Conservation (phyloP, 768 basidiomycete genomes). For the Cystofilobasidium ferigula region DNA sequence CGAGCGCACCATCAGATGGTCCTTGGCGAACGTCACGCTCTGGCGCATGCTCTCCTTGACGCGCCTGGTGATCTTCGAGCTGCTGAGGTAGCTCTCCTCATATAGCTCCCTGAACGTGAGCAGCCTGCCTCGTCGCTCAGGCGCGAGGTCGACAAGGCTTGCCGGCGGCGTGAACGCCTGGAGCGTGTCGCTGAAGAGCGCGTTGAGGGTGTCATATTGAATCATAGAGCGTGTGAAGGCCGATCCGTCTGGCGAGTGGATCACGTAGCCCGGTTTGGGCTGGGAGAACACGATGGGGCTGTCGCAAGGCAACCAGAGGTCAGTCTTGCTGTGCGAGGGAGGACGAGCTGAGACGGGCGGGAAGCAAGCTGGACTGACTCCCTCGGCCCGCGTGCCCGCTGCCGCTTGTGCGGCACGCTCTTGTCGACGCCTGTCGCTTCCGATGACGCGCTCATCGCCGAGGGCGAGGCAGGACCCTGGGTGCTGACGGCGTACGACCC, state of each 20-base stretch:
- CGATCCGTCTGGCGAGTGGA: constrained; percentile 15
- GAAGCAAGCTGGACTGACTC: not conserved
- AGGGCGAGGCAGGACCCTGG: not conserved
- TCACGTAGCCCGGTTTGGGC: constrained; percentile 12
- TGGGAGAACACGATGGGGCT: constrained; percentile 13
- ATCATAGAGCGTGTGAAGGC: constrained; percentile 5
- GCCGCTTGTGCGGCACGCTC: not conserved
- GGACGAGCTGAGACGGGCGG: not conserved
- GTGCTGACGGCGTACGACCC: not conserved
- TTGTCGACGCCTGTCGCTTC: not conserved
- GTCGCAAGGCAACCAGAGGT: too few species aligned
- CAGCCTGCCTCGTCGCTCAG: constrained; percentile 33
- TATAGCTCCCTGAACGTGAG: constrained; percentile 75
- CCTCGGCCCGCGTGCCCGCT: not conserved
- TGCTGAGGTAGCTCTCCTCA: constrained; percentile 64
- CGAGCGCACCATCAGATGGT: constrained; percentile 12
- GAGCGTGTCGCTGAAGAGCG: constrained; percentile 61
- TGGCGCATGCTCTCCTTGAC: constrained; percentile 63
- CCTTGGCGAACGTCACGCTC: not conserved
- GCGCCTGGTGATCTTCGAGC: constrained; percentile 57
- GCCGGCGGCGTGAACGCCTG: constrained; percentile 52
- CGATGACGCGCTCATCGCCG: not conserved
- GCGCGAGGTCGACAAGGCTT: constrained; percentile 38
- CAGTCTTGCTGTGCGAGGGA: too few species aligned
- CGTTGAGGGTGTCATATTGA: constrained; percentile 67